Evolutionary conservation across 176 grass and related monocot genomes (phyloP).

Genomic region (Alloteropsis semialata): DNA sequence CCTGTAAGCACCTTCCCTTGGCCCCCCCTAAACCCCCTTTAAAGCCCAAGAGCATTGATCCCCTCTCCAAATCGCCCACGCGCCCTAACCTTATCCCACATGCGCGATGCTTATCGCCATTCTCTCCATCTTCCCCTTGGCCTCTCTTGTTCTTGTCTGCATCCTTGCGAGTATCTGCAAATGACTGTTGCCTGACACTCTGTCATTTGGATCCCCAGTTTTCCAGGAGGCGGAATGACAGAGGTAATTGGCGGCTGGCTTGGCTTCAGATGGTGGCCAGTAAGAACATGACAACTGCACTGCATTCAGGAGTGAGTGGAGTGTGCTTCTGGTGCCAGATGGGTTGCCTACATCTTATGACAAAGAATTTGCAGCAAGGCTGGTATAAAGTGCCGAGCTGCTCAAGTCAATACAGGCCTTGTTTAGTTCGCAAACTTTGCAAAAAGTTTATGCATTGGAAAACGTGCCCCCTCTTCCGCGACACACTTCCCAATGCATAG

Average conservation of each 20-base stretch:
- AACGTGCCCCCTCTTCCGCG: too few species aligned
- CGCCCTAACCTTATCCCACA: slow-evolving; percentile 35
- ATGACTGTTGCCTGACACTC: background rate
- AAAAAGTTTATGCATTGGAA: too few species aligned
- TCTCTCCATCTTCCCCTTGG: background rate
- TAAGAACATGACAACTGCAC: background rate
- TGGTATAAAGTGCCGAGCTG: slow-evolving; percentile 19
- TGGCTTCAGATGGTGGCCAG: background rate
- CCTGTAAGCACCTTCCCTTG: slow-evolving; percentile 47
- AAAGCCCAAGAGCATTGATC: slow-evolving; percentile 38
- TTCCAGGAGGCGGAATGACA: background rate
- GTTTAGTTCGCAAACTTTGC: too few species aligned
- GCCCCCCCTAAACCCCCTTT: slow-evolving; percentile 19
- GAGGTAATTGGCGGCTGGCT: background rate
- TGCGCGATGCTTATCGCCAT: background rate
- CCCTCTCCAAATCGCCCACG: slow-evolving; percentile 13
- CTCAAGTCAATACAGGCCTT: slow-evolving; percentile 18
- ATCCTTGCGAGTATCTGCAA: background rate
- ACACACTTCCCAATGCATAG: too few species aligned
- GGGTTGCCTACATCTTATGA: background rate
- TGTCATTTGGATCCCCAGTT: background rate
- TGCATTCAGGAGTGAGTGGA: background rate
- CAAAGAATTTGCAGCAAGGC: slow-evolving; percentile 14
- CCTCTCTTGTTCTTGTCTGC: background rate
- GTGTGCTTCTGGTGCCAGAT: background rate